phyloP scores from a whole-genome alignment of 1,284 basidiomycete species.

The Cystobasidiaceae sp. region DNA sequence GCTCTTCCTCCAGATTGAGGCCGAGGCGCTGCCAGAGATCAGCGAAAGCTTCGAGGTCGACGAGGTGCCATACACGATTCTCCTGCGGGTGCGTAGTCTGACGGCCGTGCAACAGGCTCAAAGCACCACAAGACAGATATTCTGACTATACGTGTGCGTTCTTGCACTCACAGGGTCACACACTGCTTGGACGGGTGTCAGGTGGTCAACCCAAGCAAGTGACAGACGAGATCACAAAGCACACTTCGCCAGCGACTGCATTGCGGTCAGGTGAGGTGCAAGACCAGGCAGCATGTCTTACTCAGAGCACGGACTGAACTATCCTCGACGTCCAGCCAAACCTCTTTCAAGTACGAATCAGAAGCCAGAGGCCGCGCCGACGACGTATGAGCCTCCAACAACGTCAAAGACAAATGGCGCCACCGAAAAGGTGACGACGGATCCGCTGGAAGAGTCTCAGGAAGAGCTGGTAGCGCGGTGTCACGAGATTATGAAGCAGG shows the following conservation, averaged over 20 bases:
- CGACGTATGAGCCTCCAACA: neutral
- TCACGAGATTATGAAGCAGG: constrained; percentile 45
- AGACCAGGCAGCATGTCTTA: too few relatives aligned
- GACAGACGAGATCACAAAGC: constrained; percentile 58
- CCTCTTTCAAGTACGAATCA: constrained; percentile 51
- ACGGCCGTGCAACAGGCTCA: too few relatives aligned
- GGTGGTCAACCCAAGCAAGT: constrained; percentile 76
- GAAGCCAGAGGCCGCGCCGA: constrained; percentile 41
- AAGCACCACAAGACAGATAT: too few relatives aligned
- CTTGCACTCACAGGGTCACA: constrained; percentile 65
- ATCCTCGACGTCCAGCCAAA: constrained; percentile 34
- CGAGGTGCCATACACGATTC: constrained; percentile 78
- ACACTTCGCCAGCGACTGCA: constrained; percentile 48
- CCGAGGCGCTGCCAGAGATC: constrained; percentile 80
- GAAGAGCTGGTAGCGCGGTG: constrained; percentile 45
- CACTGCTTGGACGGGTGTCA: constrained; percentile 69
- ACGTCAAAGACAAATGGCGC: neutral
- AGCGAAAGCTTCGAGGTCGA: constrained; percentile 90
- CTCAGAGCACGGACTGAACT: neutral
- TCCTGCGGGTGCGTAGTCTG: constrained; percentile 71
- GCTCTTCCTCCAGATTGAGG: constrained; percentile 83
- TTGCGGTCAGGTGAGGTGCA: constrained; percentile 4
- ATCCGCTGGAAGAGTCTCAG: constrained; percentile 39
- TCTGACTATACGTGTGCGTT: too few relatives aligned
- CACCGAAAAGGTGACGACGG: constrained; percentile 5